Conservation (phyloP, 768 basidiomycete genomes). For the Lactifluus hygrophoroides region DNA sequence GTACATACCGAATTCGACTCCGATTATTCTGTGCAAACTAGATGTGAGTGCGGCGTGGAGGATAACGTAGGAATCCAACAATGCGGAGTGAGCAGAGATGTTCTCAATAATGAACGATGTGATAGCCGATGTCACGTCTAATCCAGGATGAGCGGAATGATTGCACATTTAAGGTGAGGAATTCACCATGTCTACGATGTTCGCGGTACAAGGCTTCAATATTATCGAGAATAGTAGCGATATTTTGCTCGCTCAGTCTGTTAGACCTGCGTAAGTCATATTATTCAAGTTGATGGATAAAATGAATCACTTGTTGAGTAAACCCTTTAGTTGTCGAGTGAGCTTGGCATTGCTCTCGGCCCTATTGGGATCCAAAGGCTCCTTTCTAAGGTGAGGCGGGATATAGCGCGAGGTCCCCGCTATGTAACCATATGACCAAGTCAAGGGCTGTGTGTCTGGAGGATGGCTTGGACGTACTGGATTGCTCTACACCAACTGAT, state of each 20-base stretch:
- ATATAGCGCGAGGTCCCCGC: conserved; percentile 48
- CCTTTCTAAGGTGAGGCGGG: conserved; percentile 69
- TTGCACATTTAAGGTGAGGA: not conserved
- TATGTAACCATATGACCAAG: not conserved
- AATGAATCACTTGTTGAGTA: conserved; percentile 65
- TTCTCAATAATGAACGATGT: conserved; percentile 70
- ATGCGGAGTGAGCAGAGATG: conserved; percentile 69
- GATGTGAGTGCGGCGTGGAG: conserved; percentile 82
- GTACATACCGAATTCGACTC: conserved; percentile 77
- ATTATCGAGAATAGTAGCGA: conserved; percentile 59
- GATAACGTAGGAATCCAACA: conserved; percentile 84
- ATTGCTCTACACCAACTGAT: not conserved
- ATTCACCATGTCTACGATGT: conserved; percentile 65
- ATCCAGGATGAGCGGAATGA: not conserved
- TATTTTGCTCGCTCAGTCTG: conserved; percentile 89
- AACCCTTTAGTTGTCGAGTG: conserved; percentile 70
- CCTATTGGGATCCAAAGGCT: conserved; percentile 31
- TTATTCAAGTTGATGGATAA: not conserved
- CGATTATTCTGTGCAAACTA: conserved; percentile 69
- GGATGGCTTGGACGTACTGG: not conserved
- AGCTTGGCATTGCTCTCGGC: conserved; percentile 46
- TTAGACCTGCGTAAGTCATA: not conserved
- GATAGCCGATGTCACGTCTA: conserved; percentile 71
- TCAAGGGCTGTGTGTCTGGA: not conserved
- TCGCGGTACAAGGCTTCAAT: conserved; percentile 73